A percentile compares a stretch with the other conserved stretches of the same genome.
These are phyloP conservation scores for Populus euphratica DNA, from an alignment of 345 rosid species.

Conservation along the genomic window DNA sequence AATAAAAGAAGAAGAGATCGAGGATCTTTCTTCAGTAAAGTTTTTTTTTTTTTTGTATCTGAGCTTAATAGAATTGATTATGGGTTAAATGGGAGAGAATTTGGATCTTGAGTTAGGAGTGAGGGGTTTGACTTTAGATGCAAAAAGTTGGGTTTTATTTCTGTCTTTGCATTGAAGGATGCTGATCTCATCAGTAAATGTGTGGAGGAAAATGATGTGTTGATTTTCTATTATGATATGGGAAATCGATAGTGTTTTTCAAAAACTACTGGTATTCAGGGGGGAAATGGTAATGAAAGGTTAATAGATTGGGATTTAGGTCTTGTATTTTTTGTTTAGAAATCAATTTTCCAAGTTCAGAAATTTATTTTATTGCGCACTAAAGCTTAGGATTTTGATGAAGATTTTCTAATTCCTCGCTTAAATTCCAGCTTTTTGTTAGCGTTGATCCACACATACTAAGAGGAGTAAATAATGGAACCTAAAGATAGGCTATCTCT, in stretches of 20 bases:
- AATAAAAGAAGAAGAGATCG: not conserved
- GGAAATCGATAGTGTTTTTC: not conserved
- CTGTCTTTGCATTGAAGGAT: not conserved
- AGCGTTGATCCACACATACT: conserved; percentile 8
- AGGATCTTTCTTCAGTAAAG: not conserved
- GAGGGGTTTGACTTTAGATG: conserved; percentile 12
- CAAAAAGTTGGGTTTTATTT: not conserved
- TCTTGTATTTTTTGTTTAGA: not conserved
- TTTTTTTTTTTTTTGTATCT: not conserved
- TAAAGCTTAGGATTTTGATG: too few relatives aligned
- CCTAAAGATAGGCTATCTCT: conserved; percentile 39
- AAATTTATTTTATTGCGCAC: too few relatives aligned
- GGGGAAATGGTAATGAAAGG: not conserved
- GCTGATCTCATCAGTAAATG: not conserved
- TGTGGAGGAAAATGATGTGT: not conserved
- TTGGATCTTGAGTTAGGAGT: not conserved
- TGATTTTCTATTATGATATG: not conserved
- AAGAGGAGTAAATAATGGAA: conserved; percentile 46
- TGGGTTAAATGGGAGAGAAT: not conserved
- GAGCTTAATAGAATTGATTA: conserved; percentile 1
- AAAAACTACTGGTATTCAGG: too few relatives aligned
- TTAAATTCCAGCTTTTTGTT: conserved; percentile 15
- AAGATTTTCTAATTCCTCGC: not conserved
- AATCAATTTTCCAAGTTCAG: not conserved
- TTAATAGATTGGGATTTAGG: not conserved